Base-by-base conservation (phyloP, 495 filamentous ascomycete genomes). In the Penicillium paxilli region DNA sequence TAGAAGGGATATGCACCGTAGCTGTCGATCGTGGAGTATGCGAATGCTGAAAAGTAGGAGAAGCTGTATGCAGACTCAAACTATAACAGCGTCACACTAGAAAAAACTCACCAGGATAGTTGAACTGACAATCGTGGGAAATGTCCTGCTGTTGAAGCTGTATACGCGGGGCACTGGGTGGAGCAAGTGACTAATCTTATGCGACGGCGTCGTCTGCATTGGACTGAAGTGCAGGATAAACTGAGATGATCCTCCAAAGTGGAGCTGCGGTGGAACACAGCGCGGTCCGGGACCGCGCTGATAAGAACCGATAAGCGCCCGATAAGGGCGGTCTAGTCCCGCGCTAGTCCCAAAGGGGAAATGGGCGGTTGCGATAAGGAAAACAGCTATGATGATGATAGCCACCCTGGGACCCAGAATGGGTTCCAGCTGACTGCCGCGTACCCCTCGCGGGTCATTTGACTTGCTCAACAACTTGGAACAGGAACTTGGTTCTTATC, bases 161-260 rank as follows among this genome's bases (percentile, higher is more conserved):
- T 59, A 63, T 52, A 54, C 57, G 57, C 57, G 60, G 60, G 57
- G 60, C 59, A 54, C 30, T n/a, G n/a, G n/a, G n/a, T n/a, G 30
- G 30, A 32, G 30, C 30, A 20, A 25, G 55, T 63, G 60, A 42
- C 40, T 42, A 42, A 42, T 19, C 28, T 22, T n/a, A 41, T 22
- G 24, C 41, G 49, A 42, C 49, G 49, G 38, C 42, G 40, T 58
- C 58, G 52, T 7, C 40, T 57, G 51, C 50, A 49, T 49, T 32
- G 49, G 51, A 41, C 50, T 47, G 47, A 47, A 54, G 33, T 16
- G 26, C 33, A n/a, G 26, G n/a, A n/a, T n/a, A n/a, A n/a, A n/a
- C n/a, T n/a, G 48, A 33, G 33, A 22, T 16, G 9, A 8, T 26
- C 20, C 21, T 20, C n/a, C n/a, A 19, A 32, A 32, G 10, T 14